Base-by-base conservation (phyloP, 2,329 filamentous ascomycete genomes). In the Oidium heveae region DNA sequence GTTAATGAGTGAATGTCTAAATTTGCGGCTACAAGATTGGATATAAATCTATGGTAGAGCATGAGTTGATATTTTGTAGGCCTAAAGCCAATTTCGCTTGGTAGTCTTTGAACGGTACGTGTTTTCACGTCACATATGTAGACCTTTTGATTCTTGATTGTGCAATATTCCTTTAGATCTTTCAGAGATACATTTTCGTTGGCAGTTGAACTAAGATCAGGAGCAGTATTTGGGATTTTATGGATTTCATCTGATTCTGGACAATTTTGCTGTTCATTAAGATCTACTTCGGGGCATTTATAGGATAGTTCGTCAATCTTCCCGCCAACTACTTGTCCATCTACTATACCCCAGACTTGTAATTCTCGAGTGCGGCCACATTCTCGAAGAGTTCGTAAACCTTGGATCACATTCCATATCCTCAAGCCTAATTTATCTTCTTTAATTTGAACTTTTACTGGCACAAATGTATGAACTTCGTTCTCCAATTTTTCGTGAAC, bases 81-180 rank as follows among this genome's bases (percentile, higher is more conserved):
- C 12, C 83, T 76, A 47, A 86, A 72, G 0, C 80, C 76, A 0
- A 77, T 61, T 70, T 22, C 78, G 76, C 1, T 75, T 72, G 1
- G 87, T 2, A 85, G 64, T 2, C 72, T 74, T n/a, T 68, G 70
- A 4, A 74, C 77, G 0, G 72, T 74, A 18, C 88, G 76, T 0
- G 89, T 96, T 67, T 98, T 98, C 59, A 94, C 78, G 61, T 98
- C 91, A 0, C 80, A 80, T 52, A 98, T 70, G 65, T 93, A 95
- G n/a, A 82, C 67, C 54, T 69, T 66, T 43, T 63, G 53, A 9
- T 53, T 16, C 15, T 12, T 54, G 54, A 15, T 44, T 28, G 24
- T 4, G 24, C 3, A 28, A 28, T 28, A 28, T 28, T 28, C 24
- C 24, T 7, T 28, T 28, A 7, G 24, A 28, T 28, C 24, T 28